Evolutionary conservation across 1,284 basidiomycete genomes (phyloP).

Genomic region (Boletus holoroseus): DNA sequence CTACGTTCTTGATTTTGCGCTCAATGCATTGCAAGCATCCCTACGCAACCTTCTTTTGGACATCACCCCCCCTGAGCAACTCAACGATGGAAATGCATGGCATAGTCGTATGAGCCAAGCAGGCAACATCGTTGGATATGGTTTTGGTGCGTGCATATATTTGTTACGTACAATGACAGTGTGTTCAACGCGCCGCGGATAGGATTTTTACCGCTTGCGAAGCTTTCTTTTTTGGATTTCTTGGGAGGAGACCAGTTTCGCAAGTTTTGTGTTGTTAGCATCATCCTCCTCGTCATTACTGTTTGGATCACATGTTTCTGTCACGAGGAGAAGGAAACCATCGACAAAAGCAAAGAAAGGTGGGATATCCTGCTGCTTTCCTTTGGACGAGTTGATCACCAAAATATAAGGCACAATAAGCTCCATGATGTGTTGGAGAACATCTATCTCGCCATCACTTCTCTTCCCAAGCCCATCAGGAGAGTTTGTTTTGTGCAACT

Average conservation of each 20-base stretch:
- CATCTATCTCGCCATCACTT: constrained; percentile 67
- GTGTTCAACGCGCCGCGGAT: constrained; percentile 5
- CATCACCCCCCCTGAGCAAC: constrained; percentile 79
- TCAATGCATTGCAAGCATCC: constrained; percentile 93
- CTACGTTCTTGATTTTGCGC: constrained; percentile 90
- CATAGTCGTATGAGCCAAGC: constrained; percentile 92
- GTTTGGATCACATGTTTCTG: constrained; percentile 84
- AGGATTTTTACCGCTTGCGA: constrained; percentile 82
- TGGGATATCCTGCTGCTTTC: constrained; percentile 18
- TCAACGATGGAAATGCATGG: constrained; percentile 96
- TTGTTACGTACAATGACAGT: background rate
- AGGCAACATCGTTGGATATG: constrained; percentile 91
- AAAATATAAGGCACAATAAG: constrained; percentile 36
- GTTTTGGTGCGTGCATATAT: constrained; percentile 56
- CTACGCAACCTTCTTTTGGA: constrained; percentile 89
- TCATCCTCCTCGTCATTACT: constrained; percentile 72
- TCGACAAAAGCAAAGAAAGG: constrained; percentile 42
- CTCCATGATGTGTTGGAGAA: constrained; percentile 65
- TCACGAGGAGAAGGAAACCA: constrained; percentile 70
- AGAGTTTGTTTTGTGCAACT: constrained; percentile 88
- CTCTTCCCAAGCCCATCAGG: constrained; percentile 76
- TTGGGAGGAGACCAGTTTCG: constrained; percentile 95
- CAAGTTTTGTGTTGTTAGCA: constrained; percentile 87
- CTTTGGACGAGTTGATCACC: constrained; percentile 7
- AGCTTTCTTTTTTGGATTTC: constrained; percentile 67